Base-by-base conservation (phyloP, 768 basidiomycete genomes). In the Suillus bovinus region DNA sequence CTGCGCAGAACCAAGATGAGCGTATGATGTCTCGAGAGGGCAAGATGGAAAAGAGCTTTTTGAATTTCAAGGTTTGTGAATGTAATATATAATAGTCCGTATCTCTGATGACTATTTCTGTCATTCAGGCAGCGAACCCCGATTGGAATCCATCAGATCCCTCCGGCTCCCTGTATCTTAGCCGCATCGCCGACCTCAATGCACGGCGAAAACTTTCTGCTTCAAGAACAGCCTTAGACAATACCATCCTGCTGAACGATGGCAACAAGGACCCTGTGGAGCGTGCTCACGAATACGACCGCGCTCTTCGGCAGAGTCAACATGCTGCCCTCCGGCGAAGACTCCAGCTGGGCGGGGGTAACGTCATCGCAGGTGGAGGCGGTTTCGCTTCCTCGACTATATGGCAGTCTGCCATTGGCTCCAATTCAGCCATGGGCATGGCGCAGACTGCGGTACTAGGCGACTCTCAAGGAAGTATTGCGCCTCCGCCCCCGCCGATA, bases 41-140 rank as follows among this genome's bases (percentile, higher is more conserved):
- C 39, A 99, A 99, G 83, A 98, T 99, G 96, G 97, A 99, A 81
- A 97, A 99, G 79, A 93, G 91, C 74, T 93, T 97, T 78, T 79
- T 96, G 36, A 93, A 91, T 71, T 97, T 97, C 82, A 96, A 96
- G 78, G 88, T 86, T 47, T 49, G 71, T 57, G 17, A 41, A 10
- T 7, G 34, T 9, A 11, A 34, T 38, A 22, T 16, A 10, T 54
- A 34, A 27, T 22, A 29, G 31, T 17, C 13, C 56, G 17, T 5
- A 24, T 4, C 11, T 39, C 59, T 58, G 27, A 46, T 34, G 39
- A 68, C 49, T 44, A 54, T 36, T 64, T 53, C 36, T 38, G 36
- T 29, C 16, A 60, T 47, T 4, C 66, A 90, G 87, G 94, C 94
- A 47, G 90, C 94, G 1, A 93, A 98, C 76, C 96, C 96, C 13